Evolutionary conservation across 805 yeast genomes (phyloP).

Genomic region (Saturnispora zaruensis): DNA sequence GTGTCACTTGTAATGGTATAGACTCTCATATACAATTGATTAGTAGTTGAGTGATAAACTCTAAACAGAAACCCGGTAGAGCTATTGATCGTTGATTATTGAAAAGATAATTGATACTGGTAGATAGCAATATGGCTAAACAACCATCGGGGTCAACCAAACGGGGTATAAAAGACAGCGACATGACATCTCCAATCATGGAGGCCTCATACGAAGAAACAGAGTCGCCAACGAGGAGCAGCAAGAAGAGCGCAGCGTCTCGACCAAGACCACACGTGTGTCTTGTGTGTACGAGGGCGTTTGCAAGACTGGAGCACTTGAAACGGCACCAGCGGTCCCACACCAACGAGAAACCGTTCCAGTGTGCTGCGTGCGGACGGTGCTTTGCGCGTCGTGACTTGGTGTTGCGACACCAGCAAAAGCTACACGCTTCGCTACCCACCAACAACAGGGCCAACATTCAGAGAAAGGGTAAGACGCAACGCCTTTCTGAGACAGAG

Average conservation of each 20-base stretch:
- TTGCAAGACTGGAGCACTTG: slow-evolving; percentile 90
- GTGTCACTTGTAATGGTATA: background rate
- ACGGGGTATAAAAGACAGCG: background rate
- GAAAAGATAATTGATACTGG: background rate
- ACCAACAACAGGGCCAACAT: slow-evolving; percentile 28
- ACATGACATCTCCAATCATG: background rate
- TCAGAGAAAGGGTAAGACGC: slow-evolving; percentile 27
- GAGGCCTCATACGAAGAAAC: background rate
- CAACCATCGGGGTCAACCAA: background rate
- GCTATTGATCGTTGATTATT: background rate
- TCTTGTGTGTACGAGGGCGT: slow-evolving; percentile 84
- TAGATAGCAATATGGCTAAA: slow-evolving; percentile 1
- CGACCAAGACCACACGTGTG: slow-evolving; percentile 94
- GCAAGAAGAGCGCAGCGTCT: slow-evolving; percentile 30
- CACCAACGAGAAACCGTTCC: slow-evolving; percentile 93
- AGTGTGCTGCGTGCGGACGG: slow-evolving; percentile 93
- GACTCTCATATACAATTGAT: background rate
- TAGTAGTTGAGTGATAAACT: background rate
- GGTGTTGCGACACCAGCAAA: slow-evolving; percentile 90
- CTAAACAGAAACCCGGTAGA: background rate
- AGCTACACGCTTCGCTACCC: slow-evolving; percentile 60
- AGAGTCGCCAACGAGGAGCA: background rate
- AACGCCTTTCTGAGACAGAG: slow-evolving; percentile 17
- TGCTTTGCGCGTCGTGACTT: slow-evolving; percentile 88
- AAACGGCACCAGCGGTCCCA: slow-evolving; percentile 92